Conservation (phyloP, 163 green algal species). For the Volvox carteri region DNA sequence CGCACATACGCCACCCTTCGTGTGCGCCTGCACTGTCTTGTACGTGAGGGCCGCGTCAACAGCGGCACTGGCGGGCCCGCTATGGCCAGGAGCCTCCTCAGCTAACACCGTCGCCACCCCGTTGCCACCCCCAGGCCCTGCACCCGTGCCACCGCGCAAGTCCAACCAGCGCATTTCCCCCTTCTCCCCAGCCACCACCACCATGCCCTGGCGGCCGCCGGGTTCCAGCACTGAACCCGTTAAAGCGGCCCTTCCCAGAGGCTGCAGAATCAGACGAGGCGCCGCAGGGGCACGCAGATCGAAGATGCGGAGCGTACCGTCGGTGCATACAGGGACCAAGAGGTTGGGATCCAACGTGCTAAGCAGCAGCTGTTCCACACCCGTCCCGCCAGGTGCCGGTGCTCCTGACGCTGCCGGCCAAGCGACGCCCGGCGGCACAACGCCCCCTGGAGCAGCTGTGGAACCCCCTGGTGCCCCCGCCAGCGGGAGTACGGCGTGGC, state of each 20-base stretch:
- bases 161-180: slow-evolving; percentile 85
- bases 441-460: neutral
- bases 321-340: slow-evolving; percentile 75
- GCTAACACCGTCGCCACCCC: too few relatives aligned
- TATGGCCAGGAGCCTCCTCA: neutral
- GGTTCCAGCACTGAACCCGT: slow-evolving; percentile 81
- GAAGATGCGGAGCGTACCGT: slow-evolving; percentile 82
- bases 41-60: neutral
- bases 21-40: slow-evolving; percentile 74
- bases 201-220: slow-evolving; percentile 62
- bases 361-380: slow-evolving; percentile 74
- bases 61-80: neutral
- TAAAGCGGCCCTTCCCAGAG: slow-evolving; percentile 45
- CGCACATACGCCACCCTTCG: slow-evolving; percentile 80
- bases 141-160: slow-evolving; percentile 65
- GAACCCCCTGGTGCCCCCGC: neutral
- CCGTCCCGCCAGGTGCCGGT: slow-evolving; percentile 37
- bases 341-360: slow-evolving; percentile 73
- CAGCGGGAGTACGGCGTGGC: slow-evolving; percentile 41
- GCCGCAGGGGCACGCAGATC: slow-evolving; percentile 75
- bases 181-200: slow-evolving; percentile 64
- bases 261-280: slow-evolving; percentile 64
- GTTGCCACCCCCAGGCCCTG: neutral
- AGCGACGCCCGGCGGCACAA: slow-evolving; percentile 33
- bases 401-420: slow-evolving; percentile 42